Conservation (phyloP, 1,284 basidiomycete species). For the Puccinia brachypodii region DNA sequence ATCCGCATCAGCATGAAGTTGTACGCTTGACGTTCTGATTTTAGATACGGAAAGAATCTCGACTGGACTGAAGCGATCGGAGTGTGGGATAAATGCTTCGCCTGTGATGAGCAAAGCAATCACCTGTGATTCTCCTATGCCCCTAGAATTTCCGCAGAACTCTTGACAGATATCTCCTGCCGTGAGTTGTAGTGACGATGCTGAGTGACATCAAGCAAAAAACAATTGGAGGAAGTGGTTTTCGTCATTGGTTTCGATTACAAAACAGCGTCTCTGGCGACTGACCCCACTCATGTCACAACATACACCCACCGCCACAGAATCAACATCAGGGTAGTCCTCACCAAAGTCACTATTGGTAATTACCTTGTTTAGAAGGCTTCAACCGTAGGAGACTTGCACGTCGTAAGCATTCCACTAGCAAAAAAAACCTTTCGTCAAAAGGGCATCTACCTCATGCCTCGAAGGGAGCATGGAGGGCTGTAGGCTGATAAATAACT, state of each 20-base stretch:
- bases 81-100: neutral
- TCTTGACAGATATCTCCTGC: neutral
- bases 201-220: neutral
- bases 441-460: too few relatives aligned
- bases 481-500: too few relatives aligned
- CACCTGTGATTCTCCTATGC: neutral
- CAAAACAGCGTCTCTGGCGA: neutral
- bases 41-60: neutral
- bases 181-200: neutral
- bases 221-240: neutral
- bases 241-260: neutral
- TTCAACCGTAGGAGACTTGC: too few relatives aligned
- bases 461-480: too few relatives aligned
- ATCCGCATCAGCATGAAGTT: neutral
- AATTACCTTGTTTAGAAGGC: too few relatives aligned
- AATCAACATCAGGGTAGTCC: neutral
- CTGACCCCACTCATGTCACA: neutral
- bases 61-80: neutral
- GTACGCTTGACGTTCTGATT: neutral
- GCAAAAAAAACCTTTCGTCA: too few relatives aligned
- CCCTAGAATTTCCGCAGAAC: neutral
- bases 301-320: too few relatives aligned
- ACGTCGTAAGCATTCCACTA: too few relatives aligned
- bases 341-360: too few relatives aligned
- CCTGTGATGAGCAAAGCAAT: neutral